Conservation (phyloP, 2,329 filamentous ascomycete species). For the Capronia americana region DNA sequence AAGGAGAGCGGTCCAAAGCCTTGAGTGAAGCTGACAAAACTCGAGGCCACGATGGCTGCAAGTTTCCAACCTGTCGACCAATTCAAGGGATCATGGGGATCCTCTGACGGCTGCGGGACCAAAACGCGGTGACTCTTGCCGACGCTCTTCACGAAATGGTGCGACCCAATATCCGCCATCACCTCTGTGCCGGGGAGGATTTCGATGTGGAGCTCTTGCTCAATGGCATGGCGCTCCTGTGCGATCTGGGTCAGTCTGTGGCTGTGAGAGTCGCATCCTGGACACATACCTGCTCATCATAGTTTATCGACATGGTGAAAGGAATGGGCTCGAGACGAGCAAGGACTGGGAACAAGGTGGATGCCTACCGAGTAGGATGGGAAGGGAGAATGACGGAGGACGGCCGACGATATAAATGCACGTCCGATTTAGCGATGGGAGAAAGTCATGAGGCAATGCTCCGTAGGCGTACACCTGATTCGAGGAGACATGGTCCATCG, state of each 20-base stretch:
- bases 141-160: constrained; percentile 67
- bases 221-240: constrained; percentile 37
- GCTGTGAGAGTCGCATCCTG: background rate
- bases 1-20: constrained; percentile 62
- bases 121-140: constrained; percentile 48
- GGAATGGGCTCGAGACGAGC: background rate
- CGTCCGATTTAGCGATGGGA: background rate
- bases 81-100: constrained; percentile 57
- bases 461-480: background rate
- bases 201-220: constrained; percentile 54
- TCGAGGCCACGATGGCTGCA: constrained; percentile 55
- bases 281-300: constrained; percentile 49
- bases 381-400: background rate
- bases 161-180: constrained; percentile 66
- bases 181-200: constrained; percentile 65
- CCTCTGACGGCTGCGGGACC: constrained; percentile 59
- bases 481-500: background rate
- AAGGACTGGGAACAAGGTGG: background rate
- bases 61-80: constrained; percentile 58
- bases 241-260: constrained; percentile 4
- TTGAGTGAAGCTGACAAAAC: constrained; percentile 59
- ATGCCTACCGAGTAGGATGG: background rate
- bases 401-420: background rate
- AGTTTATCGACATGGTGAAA: constrained; percentile 56
- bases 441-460: background rate